A percentile compares a stretch with the other conserved stretches of the same genome.
phyloP scores from a whole-genome alignment of 2,329 filamentous ascomycete species.

The Chrysosporium keratinophilum region DNA sequence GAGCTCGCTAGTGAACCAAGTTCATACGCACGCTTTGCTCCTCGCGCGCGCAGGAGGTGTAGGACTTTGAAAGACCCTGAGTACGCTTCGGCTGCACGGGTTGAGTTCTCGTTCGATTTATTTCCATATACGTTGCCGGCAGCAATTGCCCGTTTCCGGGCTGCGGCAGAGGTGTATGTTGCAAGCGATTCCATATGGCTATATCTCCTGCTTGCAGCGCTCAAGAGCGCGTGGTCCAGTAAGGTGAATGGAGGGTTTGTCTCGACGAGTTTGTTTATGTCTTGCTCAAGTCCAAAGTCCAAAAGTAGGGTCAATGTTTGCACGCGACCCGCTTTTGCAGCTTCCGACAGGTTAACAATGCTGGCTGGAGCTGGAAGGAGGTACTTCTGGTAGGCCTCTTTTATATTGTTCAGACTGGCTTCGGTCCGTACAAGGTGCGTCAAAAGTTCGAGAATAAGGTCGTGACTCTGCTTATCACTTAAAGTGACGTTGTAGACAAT shows the following conservation, averaged over 20 bases:
- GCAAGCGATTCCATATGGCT: constrained; percentile 18
- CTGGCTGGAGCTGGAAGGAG: constrained; percentile 15
- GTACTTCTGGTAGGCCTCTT: constrained; percentile 16
- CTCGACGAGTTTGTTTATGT: constrained; percentile 17
- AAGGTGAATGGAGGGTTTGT: constrained; percentile 13
- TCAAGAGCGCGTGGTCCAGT: constrained; percentile 19
- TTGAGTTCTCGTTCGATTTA: not conserved
- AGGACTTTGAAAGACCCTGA: constrained; percentile 16
- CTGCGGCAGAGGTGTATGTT: constrained; percentile 15
- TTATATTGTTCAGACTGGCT: constrained; percentile 4
- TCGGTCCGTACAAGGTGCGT: constrained; percentile 12
- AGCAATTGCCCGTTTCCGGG: constrained; percentile 16
- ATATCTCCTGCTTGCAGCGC: constrained; percentile 17
- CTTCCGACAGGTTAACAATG: constrained; percentile 15
- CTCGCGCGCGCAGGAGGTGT: constrained; percentile 15
- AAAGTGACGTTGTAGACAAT: constrained; percentile 19
- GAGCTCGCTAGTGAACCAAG: constrained; percentile 6
- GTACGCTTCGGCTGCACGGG: constrained; percentile 11
- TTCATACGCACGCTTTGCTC: constrained; percentile 19
- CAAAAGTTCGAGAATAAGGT: constrained; percentile 19
- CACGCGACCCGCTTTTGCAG: constrained; percentile 16
- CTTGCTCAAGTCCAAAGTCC: constrained; percentile 15
- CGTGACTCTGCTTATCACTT: constrained; percentile 19
- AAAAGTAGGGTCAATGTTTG: constrained; percentile 18
- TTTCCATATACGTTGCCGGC: constrained; percentile 13